Evolutionary conservation across 768 basidiomycete genomes (phyloP).

Genomic region (Dictyophora rubrovolvata): DNA sequence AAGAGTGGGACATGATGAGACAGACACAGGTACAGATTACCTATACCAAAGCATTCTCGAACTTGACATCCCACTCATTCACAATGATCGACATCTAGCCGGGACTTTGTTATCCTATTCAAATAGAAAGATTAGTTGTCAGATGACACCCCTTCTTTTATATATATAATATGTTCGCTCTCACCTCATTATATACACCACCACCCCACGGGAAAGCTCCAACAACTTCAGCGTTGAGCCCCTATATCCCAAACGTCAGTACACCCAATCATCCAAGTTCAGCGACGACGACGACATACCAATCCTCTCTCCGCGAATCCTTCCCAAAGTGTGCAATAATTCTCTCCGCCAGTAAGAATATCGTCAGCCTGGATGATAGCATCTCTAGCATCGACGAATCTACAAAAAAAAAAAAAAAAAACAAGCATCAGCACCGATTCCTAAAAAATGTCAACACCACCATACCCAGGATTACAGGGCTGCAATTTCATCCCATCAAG

Average conservation of each 20-base stretch:
- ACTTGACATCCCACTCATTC: not conserved
- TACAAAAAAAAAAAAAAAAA: not conserved
- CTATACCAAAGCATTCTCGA: too few species aligned
- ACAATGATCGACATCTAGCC: not conserved
- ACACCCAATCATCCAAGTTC: not conserved
- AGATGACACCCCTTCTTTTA: not conserved
- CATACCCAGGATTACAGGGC: slow-evolving; percentile 63
- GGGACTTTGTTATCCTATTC: not conserved
- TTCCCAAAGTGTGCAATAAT: slow-evolving; percentile 78
- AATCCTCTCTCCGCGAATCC: slow-evolving; percentile 78
- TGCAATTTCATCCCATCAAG: slow-evolving; percentile 93
- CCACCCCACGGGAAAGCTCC: not conserved
- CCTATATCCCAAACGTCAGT: not conserved
- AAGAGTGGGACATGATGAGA: too few species aligned
- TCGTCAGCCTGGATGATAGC: slow-evolving; percentile 89
- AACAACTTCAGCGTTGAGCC: not conserved
- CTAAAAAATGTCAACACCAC: not conserved
- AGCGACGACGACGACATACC: slow-evolving; percentile 9
- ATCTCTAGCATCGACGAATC: slow-evolving; percentile 81
- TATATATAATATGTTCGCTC: not conserved
- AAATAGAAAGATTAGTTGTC: not conserved
- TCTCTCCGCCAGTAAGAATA: slow-evolving; percentile 86
- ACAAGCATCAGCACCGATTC: not conserved
- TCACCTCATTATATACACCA: not conserved
- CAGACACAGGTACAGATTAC: too few species aligned